Conservation (phyloP, 768 basidiomycete species). For the Flagelloscypha sp. region DNA sequence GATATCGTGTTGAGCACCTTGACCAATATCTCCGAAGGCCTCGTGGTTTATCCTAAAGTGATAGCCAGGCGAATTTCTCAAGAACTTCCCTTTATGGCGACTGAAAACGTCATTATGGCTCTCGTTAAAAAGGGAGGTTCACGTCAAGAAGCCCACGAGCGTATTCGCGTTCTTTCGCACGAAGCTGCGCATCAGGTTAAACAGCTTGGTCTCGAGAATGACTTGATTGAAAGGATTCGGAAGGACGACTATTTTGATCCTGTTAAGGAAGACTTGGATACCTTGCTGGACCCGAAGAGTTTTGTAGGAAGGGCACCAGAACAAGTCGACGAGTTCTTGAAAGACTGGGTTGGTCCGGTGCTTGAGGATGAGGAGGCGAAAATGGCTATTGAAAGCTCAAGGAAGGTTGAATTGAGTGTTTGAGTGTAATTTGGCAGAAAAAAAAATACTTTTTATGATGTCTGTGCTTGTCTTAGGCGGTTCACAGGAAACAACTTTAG, state of each 20-base stretch:
- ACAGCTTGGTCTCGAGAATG: conserved; percentile 89
- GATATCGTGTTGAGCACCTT: conserved; percentile 94
- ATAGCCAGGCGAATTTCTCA: conserved; percentile 87
- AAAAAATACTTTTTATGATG: too few relatives aligned
- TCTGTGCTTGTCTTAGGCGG: too few relatives aligned
- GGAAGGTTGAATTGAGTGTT: conserved; percentile 61
- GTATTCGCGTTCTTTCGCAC: conserved; percentile 90
- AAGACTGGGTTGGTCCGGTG: conserved; percentile 83
- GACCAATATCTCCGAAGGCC: conserved; percentile 93
- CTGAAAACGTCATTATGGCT: conserved; percentile 99
- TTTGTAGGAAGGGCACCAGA: conserved; percentile 94
- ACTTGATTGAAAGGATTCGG: conserved; percentile 83
- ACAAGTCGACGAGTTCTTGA: conserved; percentile 85
- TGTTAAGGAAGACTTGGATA: conserved; percentile 73
- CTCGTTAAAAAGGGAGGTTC: conserved; percentile 93
- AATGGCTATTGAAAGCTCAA: conserved; percentile 40
- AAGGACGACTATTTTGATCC: conserved; percentile 82
- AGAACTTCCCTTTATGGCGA: conserved; percentile 99
- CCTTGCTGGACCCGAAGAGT: conserved; percentile 72
- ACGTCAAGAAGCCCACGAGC: conserved; percentile 94
- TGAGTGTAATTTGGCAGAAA: too few relatives aligned
- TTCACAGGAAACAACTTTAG: too few relatives aligned
- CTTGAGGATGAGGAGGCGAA: conserved; percentile 50
- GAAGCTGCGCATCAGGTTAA: conserved; percentile 94
- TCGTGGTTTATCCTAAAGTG: conserved; percentile 98